Base-by-base conservation (phyloP, 140 eudicot species). In the Bidens hawaiensis region DNA sequence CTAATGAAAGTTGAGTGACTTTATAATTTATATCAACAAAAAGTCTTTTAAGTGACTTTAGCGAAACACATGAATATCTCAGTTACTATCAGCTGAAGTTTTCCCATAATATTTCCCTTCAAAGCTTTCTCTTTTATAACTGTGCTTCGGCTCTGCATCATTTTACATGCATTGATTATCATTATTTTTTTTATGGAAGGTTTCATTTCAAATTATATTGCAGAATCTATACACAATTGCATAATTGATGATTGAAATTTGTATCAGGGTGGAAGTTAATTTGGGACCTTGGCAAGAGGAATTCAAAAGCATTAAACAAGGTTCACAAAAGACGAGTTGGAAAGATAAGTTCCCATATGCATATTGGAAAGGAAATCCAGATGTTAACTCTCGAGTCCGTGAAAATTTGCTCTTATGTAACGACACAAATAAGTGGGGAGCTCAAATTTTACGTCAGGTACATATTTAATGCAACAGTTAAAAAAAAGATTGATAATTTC, bases 291-390 rank as follows among this genome's bases (percentile, higher is more conserved):
- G 96, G 96, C 75, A 84, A 62, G 76, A 72, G 60, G 87, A 88
- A 69, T 88, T 88, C 15, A 38, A 62, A 52, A 78, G 79, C 73
- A 88, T 88, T 18, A 81, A 82, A 75, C 41, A 62, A 68, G 94
- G 90, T 63, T 77, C 94, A 62, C 75, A 57, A 60, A 23, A 50
- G 10, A 62, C 15, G 67, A 79, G 78, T 61, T 88, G 96, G 96
- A 27, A 62, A 28, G 56, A 72, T 22, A 84, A 74, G 69, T 58
- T 25, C 10, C 89, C 89, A n/a, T 30, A 62, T 22, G 96, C 96
- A 3, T 88, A 79, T 76, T 88, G 96, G 94, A 88, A 81, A 80
- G 96, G 96, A 51, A 88, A 88, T 65, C 96, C 96, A 1, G 64
- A 79, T 49, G 96, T 88, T 71, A 41, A 26, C 6, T 84, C 96